Conservation (phyloP, 169 alveolate genomes). For the Cryptosporidium meleagridis region DNA sequence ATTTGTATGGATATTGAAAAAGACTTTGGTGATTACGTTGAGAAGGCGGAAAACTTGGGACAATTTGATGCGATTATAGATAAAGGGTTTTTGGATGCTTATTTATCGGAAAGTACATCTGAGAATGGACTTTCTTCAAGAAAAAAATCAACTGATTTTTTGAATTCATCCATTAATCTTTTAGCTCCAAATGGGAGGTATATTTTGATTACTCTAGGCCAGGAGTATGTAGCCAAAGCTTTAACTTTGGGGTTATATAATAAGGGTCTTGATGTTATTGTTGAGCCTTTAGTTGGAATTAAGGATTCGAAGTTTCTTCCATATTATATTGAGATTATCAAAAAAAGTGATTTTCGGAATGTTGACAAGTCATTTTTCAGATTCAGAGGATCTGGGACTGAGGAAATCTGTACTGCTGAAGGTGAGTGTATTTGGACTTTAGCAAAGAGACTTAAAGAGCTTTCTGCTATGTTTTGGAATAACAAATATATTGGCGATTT, state of each 20-base stretch:
- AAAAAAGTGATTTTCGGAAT: not conserved
- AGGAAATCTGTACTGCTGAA: not conserved
- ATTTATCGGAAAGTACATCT: not conserved
- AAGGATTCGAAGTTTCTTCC: slow-evolving; percentile 53
- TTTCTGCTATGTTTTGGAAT: slow-evolving; percentile 67
- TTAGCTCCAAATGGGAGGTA: slow-evolving; percentile 40
- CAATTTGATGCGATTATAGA: slow-evolving; percentile 59
- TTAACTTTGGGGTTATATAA: slow-evolving; percentile 10
- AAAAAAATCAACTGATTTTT: not conserved
- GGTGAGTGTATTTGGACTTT: slow-evolving; percentile 37
- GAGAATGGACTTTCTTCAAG: not conserved
- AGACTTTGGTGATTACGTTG: slow-evolving; percentile 41
- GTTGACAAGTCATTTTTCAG: not conserved
- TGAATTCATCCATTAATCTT: not conserved
- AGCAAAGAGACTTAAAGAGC: slow-evolving; percentile 39
- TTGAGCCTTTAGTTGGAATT: slow-evolving; percentile 34
- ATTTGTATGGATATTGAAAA: slow-evolving; percentile 53
- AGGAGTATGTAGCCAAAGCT: slow-evolving; percentile 53
- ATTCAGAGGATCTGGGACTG: not conserved
- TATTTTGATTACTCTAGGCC: slow-evolving; percentile 53
- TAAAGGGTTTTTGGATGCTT: slow-evolving; percentile 73
- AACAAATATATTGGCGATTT: slow-evolving; percentile 26
- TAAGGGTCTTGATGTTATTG: not conserved
- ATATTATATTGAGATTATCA: slow-evolving; percentile 58
- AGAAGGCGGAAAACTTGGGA: slow-evolving; percentile 7